These are phyloP conservation scores for Rhodotorula graminis DNA, from an alignment of 768 basidiomycete genomes.

Conservation along the genomic window DNA sequence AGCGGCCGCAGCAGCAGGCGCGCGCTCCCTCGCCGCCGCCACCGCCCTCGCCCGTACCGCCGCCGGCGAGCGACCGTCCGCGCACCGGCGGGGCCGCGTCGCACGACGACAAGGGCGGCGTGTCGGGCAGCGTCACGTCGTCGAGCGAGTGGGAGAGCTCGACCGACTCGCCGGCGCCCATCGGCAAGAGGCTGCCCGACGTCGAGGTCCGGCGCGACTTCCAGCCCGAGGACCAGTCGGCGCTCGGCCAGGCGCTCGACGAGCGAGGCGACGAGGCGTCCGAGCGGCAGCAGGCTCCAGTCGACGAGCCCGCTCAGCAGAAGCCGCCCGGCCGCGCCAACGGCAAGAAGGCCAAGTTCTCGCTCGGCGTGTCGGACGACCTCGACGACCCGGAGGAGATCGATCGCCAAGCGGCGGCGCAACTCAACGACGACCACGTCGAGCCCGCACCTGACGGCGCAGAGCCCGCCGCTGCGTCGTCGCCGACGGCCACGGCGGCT, in stretches of 20 bases:
- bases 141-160: slow-evolving; percentile 33
- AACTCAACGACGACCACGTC: not conserved
- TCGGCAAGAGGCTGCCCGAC: slow-evolving; percentile 25
- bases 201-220: not conserved
- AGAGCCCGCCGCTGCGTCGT: slow-evolving; percentile 19
- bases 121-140: slow-evolving; percentile 13
- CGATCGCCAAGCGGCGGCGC: not conserved
- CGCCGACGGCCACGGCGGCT: slow-evolving; percentile 19
- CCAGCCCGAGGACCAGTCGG: slow-evolving; percentile 8
- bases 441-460: not conserved
- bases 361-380: slow-evolving; percentile 19
- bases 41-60: too few relatives aligned
- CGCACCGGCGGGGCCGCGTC: not conserved
- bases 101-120: not conserved
- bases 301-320: not conserved
- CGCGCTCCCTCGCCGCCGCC: too few relatives aligned
- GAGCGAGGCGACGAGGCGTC: not conserved
- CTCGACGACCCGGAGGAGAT: not conserved
- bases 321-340: not conserved
- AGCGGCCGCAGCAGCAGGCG: not conserved
- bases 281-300: not conserved
- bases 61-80: not conserved
- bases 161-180: slow-evolving; percentile 31
- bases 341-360: slow-evolving; percentile 27
- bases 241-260: slow-evolving; percentile 1